Evolutionary conservation across 2,329 filamentous ascomycete genomes (phyloP).

Genomic region (Cladosporium sp.): DNA sequence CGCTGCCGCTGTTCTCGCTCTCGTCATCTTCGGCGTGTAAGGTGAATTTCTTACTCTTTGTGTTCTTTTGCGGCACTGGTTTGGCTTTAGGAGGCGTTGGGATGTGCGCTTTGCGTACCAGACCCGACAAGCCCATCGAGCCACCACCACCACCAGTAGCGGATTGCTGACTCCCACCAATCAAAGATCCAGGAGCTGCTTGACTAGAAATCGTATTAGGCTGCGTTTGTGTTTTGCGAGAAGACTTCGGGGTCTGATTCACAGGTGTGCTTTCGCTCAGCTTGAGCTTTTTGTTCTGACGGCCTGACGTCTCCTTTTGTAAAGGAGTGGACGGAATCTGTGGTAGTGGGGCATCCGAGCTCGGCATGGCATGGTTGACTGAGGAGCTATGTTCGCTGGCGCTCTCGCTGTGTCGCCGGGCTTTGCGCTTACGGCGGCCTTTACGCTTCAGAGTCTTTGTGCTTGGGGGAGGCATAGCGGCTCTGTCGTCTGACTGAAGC

Average conservation of each 20-base stretch:
- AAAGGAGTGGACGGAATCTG: background rate
- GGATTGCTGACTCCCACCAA: background rate
- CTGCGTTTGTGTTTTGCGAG: background rate
- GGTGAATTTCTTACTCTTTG: background rate
- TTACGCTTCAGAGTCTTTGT: background rate
- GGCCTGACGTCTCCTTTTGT: background rate
- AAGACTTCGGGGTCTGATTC: background rate
- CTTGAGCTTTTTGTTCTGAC: background rate
- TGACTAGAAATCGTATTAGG: background rate
- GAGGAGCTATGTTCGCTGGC: constrained; percentile 5
- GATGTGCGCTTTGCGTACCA: constrained; percentile 9
- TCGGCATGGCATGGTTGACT: background rate
- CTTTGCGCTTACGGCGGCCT: background rate
- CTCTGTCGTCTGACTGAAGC: background rate
- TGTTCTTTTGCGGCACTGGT: background rate
- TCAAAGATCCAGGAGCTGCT: background rate
- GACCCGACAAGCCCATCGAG: background rate
- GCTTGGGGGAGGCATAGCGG: constrained; percentile 6
- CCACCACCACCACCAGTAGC: background rate
- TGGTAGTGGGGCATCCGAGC: background rate
- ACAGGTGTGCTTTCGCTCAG: background rate
- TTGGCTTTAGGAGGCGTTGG: constrained; percentile 8
- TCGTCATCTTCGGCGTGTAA: constrained; percentile 1
- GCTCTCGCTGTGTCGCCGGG: background rate
- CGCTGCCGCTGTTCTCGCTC: constrained; percentile 3